A percentile compares a stretch with the other conserved stretches of the same genome.
Conservation (phyloP, 108 stramenopile genomes). For the Fistulifera solaris region DNA sequence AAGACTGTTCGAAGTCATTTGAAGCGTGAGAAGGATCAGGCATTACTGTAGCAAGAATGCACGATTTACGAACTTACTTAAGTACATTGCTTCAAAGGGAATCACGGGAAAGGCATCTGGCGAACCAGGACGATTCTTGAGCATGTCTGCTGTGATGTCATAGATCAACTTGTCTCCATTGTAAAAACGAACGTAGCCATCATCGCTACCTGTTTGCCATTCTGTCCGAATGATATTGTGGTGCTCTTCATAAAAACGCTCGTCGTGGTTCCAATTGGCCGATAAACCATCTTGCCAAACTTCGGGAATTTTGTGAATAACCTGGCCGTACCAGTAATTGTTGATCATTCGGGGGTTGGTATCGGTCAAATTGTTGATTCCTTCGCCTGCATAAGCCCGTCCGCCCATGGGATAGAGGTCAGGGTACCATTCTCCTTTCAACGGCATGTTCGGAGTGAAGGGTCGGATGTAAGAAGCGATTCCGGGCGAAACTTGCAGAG, state of each 20-base stretch:
- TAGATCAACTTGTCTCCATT: slow-evolving; percentile 8
- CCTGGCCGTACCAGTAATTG: slow-evolving; percentile 11
- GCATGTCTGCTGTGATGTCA: slow-evolving; percentile 8
- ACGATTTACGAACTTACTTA: not conserved
- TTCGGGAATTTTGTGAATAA: not conserved
- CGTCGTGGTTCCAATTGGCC: slow-evolving; percentile 5
- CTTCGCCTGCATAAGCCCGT: slow-evolving; percentile 2
- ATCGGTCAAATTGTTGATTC: not conserved
- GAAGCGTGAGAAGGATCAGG: too few species aligned
- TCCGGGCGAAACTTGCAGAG: slow-evolving; percentile 11
- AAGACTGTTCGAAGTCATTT: not conserved
- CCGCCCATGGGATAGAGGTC: slow-evolving; percentile 8
- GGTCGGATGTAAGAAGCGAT: not conserved
- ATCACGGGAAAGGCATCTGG: slow-evolving; percentile 4
- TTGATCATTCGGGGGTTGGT: slow-evolving; percentile 2
- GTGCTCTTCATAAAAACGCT: slow-evolving; percentile 1
- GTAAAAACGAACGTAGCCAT: slow-evolving; percentile 13
- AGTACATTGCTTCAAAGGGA: slow-evolving; percentile 16
- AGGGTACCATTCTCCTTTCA: slow-evolving; percentile 4
- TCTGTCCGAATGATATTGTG: slow-evolving; percentile 2
- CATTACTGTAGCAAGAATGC: too few species aligned
- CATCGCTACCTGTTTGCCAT: slow-evolving; percentile 9
- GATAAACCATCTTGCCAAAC: slow-evolving; percentile 8
- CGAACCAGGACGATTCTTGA: slow-evolving; percentile 2
- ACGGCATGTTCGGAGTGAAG: not conserved